phyloP scores from a whole-genome alignment of 75 land plant species.

The Azolla pinnata region DNA sequence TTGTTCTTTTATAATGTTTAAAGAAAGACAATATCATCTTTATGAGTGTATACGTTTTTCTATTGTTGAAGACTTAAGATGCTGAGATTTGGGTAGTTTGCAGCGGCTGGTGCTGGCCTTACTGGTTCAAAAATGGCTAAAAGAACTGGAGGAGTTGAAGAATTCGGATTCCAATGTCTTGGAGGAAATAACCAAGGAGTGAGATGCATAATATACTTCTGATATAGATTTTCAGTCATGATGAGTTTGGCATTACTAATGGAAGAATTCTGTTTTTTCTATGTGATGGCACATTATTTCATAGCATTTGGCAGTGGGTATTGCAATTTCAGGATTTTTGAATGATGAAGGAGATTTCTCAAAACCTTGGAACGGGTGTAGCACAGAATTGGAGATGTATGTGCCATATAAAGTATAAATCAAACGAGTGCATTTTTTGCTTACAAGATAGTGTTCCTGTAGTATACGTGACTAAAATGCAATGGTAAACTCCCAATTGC shows the following conservation, averaged over 20 bases:
- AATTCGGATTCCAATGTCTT: slow-evolving; percentile 72
- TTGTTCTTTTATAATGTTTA: too few relatives aligned
- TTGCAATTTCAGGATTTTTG: slow-evolving; percentile 74
- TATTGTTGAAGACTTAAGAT: too few relatives aligned
- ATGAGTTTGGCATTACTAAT: background rate
- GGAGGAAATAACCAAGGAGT: slow-evolving; percentile 91
- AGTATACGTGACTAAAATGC: too few relatives aligned
- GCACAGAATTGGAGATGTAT: slow-evolving; percentile 80
- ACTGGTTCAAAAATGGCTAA: slow-evolving; percentile 94
- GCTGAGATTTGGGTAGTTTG: too few relatives aligned
- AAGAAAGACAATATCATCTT: too few relatives aligned
- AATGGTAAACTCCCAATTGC: too few relatives aligned
- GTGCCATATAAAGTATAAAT: too few relatives aligned
- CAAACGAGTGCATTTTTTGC: too few relatives aligned
- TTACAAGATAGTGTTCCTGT: too few relatives aligned
- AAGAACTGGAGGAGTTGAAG: slow-evolving; percentile 83
- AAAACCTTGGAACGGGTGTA: slow-evolving; percentile 75
- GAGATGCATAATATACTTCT: too few relatives aligned
- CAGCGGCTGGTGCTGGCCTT: slow-evolving; percentile 99
- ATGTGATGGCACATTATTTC: too few relatives aligned
- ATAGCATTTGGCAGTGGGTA: slow-evolving; percentile 88
- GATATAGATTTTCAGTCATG: background rate
- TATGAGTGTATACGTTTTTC: too few relatives aligned
- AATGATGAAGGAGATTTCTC: slow-evolving; percentile 71
- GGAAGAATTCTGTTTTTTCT: background rate